These are phyloP conservation scores for Collybia mongolica DNA, from an alignment of 768 basidiomycete genomes.

Conservation along the genomic window DNA sequence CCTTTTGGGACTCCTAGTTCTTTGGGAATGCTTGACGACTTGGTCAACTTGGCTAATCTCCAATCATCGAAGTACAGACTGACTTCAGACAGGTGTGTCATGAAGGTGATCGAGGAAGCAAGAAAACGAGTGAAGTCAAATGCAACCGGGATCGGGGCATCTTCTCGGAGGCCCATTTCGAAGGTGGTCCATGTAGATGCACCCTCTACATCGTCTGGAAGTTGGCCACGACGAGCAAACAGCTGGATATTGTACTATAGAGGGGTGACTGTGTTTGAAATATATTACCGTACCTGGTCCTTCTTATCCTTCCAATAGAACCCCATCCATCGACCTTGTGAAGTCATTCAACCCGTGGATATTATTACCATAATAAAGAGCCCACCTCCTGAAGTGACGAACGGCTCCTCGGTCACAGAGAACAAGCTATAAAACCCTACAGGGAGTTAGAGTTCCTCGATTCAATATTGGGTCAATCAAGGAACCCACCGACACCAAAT, in stretches of 20 bases:
- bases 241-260: slow-evolving; percentile 44
- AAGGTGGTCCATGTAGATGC: slow-evolving; percentile 77
- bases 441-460: not conserved
- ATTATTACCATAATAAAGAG: slow-evolving; percentile 13
- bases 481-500: slow-evolving; percentile 74
- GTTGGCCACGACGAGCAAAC: slow-evolving; percentile 75
- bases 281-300: slow-evolving; percentile 58
- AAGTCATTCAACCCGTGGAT: slow-evolving; percentile 17
- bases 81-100: slow-evolving; percentile 73
- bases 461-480: not conserved
- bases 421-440: slow-evolving; percentile 78
- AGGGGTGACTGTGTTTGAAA: slow-evolving; percentile 2
- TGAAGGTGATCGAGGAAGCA: slow-evolving; percentile 90
- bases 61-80: slow-evolving; percentile 82
- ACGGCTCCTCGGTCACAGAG: slow-evolving; percentile 81
- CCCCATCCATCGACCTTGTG: slow-evolving; percentile 83
- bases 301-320: slow-evolving; percentile 96
- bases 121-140: slow-evolving; percentile 92
- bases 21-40: slow-evolving; percentile 54
- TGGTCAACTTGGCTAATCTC: slow-evolving; percentile 64
- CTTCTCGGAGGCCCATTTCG: slow-evolving; percentile 84
- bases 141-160: slow-evolving; percentile 72
- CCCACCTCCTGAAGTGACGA: slow-evolving; percentile 77
- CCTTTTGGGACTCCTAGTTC: slow-evolving; percentile 51
- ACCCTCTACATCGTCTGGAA: slow-evolving; percentile 37